These are phyloP conservation scores for Choiromyces venosus DNA, from an alignment of 495 filamentous ascomycete genomes.

Conservation along the genomic window DNA sequence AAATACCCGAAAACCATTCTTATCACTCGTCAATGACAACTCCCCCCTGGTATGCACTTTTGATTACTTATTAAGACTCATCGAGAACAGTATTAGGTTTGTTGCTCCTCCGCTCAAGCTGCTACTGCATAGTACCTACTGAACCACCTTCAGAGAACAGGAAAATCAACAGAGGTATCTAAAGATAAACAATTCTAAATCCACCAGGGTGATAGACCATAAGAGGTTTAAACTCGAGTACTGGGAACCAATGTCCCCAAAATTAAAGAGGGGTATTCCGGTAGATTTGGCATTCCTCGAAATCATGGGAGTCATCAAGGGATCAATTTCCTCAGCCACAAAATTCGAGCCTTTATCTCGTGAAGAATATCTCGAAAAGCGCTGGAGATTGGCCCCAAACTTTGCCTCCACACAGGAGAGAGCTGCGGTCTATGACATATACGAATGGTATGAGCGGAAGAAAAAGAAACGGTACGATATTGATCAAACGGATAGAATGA, in stretches of 20 bases:
- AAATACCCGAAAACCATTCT: constrained; percentile 6
- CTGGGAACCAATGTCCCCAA: constrained; percentile 44
- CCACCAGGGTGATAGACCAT: constrained; percentile 43
- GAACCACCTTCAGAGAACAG: constrained; percentile 16
- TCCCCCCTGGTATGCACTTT: too few relatives aligned
- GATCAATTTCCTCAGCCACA: too few relatives aligned
- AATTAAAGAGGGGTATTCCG: too few relatives aligned
- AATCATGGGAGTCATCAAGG: too few relatives aligned
- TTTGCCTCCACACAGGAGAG: constrained; percentile 43
- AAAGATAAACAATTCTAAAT: neutral
- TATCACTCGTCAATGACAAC: constrained; percentile 34
- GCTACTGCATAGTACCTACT: constrained; percentile 22
- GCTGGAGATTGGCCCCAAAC: constrained; percentile 42
- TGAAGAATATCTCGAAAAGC: constrained; percentile 41
- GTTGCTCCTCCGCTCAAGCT: too few relatives aligned
- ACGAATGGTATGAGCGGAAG: constrained; percentile 43
- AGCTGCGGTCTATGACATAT: constrained; percentile 42
- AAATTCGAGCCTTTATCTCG: too few relatives aligned
- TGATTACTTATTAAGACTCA: too few relatives aligned
- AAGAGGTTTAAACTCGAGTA: constrained; percentile 44
- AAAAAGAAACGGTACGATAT: constrained; percentile 41
- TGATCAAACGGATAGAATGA: constrained; percentile 46
- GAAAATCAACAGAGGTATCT: constrained; percentile 6
- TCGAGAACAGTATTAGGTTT: too few relatives aligned
- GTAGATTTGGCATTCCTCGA: too few relatives aligned